Evolutionary conservation across 169 alveolate genomes (phyloP).

Genomic region (Plasmodium blacklocki): DNA sequence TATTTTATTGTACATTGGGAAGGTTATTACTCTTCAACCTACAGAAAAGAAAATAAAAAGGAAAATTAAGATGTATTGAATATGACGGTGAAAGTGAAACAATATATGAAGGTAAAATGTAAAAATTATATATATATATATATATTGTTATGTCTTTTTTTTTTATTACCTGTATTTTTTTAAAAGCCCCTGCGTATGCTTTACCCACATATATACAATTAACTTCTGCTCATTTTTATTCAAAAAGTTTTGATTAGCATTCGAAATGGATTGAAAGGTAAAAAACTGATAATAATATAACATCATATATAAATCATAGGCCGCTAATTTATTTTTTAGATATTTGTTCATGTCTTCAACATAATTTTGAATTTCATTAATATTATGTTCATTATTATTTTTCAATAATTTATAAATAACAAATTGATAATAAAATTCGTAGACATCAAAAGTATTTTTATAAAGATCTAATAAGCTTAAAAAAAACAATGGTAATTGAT

Average conservation of each 20-base stretch:
- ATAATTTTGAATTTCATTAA: slow-evolving; percentile 25
- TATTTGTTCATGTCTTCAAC: slow-evolving; percentile 19
- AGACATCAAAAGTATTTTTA: slow-evolving; percentile 43
- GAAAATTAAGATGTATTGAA: background rate
- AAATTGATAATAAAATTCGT: slow-evolving; percentile 53
- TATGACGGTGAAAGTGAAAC: background rate
- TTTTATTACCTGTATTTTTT: slow-evolving; percentile 29
- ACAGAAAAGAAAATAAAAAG: background rate
- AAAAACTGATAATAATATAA: slow-evolving; percentile 49
- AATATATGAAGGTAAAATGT: background rate
- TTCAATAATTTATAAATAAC: slow-evolving; percentile 31
- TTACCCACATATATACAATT: slow-evolving; percentile 26
- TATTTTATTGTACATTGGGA: background rate
- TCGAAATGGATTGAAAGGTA: slow-evolving; percentile 36
- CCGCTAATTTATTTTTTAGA: slow-evolving; percentile 19
- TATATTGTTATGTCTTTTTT: background rate
- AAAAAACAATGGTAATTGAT: slow-evolving; percentile 22
- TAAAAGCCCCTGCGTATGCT: slow-evolving; percentile 7
- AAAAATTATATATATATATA: background rate
- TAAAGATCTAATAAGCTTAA: slow-evolving; percentile 31
- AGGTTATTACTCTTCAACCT: background rate
- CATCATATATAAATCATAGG: slow-evolving; percentile 59
- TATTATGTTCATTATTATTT: slow-evolving; percentile 25
- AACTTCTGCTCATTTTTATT: slow-evolving; percentile 32
- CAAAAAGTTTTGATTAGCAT: slow-evolving; percentile 2